Conservation (phyloP, 1,139 yeast species). For the Candida frijolesensis region DNA sequence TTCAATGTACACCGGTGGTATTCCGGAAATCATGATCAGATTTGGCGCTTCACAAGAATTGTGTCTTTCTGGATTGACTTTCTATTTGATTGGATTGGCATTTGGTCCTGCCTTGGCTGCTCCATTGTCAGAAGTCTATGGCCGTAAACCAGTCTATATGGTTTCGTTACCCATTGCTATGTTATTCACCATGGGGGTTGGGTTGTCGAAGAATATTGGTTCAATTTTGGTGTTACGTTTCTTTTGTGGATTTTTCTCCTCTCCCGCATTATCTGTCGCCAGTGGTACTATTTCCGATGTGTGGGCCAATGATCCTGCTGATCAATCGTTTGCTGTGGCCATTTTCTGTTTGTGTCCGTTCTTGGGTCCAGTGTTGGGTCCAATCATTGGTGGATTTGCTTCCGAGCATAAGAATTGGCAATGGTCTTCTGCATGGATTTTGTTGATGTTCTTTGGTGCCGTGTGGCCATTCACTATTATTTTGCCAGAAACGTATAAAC, state of each 20-base stretch:
- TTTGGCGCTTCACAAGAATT: conserved; percentile 59
- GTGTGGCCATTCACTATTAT: conserved; percentile 56
- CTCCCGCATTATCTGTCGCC: conserved; percentile 85
- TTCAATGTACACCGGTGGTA: conserved; percentile 65
- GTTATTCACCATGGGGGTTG: conserved; percentile 78
- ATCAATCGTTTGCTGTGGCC: conserved; percentile 70
- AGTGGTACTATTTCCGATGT: conserved; percentile 84
- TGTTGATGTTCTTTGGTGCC: conserved; percentile 71
- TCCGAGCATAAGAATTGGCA: conserved; percentile 70
- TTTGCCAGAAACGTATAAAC: conserved; percentile 73
- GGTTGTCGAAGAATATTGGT: conserved; percentile 58
- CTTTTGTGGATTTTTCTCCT: conserved; percentile 76
- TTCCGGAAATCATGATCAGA: conserved; percentile 48
- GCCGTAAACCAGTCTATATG: conserved; percentile 66
- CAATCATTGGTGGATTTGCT: conserved; percentile 79
- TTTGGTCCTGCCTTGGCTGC: conserved; percentile 77
- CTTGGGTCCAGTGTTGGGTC: conserved; percentile 83
- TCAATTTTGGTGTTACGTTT: conserved; percentile 70
- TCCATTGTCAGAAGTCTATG: conserved; percentile 74
- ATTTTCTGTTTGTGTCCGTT: conserved; percentile 70
- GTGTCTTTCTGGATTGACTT: conserved; percentile 66
- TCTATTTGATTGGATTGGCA: conserved; percentile 71
- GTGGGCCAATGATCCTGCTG: conserved; percentile 56
- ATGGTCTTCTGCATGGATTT: conserved; percentile 77
- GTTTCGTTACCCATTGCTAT: conserved; percentile 65